Percentiles rank a stretch among this genome's conserved stretches.
Conservation (phyloP, 164 flowering plant species). For the Cinnamomum chago region DNA sequence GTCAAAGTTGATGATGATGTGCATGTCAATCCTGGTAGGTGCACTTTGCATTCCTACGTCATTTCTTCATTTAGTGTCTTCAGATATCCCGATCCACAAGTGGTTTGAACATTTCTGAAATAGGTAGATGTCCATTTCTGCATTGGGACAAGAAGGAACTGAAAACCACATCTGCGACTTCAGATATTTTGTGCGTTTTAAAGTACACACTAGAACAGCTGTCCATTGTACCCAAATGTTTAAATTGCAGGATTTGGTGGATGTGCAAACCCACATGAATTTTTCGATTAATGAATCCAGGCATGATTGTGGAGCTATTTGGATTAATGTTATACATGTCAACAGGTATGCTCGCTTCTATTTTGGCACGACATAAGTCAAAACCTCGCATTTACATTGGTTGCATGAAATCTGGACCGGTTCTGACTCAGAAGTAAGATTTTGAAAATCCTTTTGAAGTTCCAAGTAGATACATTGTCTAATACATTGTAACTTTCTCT, state of each 20-base stretch:
- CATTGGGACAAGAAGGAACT: no score
- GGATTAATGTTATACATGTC: background rate
- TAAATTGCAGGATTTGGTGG: background rate
- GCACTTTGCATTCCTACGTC: background rate
- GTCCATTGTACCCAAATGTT: background rate
- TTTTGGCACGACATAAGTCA: constrained; percentile 79
- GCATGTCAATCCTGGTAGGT: constrained; percentile 84
- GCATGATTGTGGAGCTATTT: background rate
- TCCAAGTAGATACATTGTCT: background rate
- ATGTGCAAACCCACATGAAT: background rate
- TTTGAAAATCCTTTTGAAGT: background rate
- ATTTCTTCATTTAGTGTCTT: background rate
- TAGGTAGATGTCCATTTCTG: background rate
- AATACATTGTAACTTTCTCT: background rate
- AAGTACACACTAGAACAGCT: background rate
- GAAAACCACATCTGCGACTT: no score
- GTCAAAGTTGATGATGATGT: constrained; percentile 97
- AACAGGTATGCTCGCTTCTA: constrained; percentile 75
- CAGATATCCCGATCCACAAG: background rate
- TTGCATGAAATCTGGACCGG: constrained; percentile 99
- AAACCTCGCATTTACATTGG: constrained; percentile 91
- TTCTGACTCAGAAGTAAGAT: constrained; percentile 76
- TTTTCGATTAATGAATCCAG: background rate
- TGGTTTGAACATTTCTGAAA: background rate
- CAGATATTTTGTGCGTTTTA: no score